These are phyloP conservation scores for Rhodotorula paludigena DNA, from an alignment of 768 basidiomycete species.

Conservation along the genomic window DNA sequence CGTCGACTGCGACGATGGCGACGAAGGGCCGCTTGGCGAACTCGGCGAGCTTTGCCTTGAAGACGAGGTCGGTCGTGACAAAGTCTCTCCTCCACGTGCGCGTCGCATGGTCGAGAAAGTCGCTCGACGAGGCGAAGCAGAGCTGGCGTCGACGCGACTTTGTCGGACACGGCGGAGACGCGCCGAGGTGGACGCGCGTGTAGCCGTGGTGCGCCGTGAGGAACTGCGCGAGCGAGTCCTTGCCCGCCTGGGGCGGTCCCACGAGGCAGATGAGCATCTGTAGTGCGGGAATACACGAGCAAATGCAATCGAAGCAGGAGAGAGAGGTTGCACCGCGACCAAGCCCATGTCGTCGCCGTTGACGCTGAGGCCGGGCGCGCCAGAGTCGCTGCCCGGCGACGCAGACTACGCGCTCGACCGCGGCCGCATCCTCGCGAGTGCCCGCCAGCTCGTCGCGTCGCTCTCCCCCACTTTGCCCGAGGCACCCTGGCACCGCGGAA, in stretches of 20 bases:
- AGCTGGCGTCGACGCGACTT: conserved; percentile 1
- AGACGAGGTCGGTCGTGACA: conserved; percentile 70
- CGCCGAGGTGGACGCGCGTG: conserved; percentile 42
- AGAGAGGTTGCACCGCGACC: not conserved
- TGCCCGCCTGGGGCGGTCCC: conserved; percentile 49
- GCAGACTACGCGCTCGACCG: not conserved
- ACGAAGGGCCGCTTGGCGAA: conserved; percentile 88
- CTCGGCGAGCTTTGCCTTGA: conserved; percentile 56
- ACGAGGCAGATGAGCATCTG: conserved; percentile 50
- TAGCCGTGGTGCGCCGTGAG: conserved; percentile 46
- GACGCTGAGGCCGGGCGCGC: too few relatives aligned
- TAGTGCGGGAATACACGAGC: too few relatives aligned
- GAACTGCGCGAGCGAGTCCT: conserved; percentile 47
- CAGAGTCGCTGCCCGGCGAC: too few relatives aligned
- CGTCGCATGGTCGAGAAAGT: conserved; percentile 70
- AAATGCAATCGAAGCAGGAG: too few relatives aligned
- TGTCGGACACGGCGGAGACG: not conserved
- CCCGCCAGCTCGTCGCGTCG: not conserved
- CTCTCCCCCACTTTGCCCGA: not conserved
- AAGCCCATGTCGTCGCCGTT: not conserved
- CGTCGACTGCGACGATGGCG: conserved; percentile 74
- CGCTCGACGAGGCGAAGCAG: conserved; percentile 53
- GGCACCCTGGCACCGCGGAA: not conserved
- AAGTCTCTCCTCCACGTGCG: conserved; percentile 71
- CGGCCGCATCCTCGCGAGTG: not conserved